Evolutionary conservation across 306 rosid species (phyloP).

Genomic region (Erythrophleum fordii): DNA sequence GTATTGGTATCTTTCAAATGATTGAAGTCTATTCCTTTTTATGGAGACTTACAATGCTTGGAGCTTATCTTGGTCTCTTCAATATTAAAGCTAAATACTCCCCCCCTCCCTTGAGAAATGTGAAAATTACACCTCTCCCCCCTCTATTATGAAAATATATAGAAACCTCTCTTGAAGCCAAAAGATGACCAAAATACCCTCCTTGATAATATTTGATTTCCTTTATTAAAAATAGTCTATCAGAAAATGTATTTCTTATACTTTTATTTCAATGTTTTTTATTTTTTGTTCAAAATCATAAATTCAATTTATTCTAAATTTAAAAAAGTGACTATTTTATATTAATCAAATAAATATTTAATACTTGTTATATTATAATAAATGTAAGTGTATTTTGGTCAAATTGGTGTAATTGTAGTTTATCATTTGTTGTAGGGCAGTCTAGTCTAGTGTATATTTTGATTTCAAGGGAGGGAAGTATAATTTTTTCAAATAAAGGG

Average conservation of each 20-base stretch:
- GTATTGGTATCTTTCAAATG: conserved; percentile 20
- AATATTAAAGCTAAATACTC: neutral
- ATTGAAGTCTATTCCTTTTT: conserved; percentile 29
- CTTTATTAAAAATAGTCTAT: neutral
- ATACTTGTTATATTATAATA: neutral
- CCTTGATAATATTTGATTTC: neutral
- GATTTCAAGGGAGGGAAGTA: neutral
- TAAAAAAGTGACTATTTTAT: neutral
- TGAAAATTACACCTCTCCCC: neutral
- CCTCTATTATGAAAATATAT: neutral
- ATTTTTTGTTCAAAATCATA: neutral
- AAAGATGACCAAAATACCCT: neutral
- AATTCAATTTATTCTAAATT: neutral
- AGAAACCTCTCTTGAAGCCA: neutral
- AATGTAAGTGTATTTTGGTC: neutral
- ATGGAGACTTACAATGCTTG: conserved; percentile 20
- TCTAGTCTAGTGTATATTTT: neutral
- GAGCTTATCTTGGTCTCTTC: conserved; percentile 27
- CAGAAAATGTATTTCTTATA: neutral
- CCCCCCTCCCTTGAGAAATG: neutral
- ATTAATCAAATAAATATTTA: neutral
- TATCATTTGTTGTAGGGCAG: neutral
- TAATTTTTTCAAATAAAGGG: neutral
- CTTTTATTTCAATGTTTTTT: neutral
- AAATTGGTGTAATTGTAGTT: neutral